Conservation (phyloP, 208 protist species). For the Leptomonas pyrrhocoris region DNA sequence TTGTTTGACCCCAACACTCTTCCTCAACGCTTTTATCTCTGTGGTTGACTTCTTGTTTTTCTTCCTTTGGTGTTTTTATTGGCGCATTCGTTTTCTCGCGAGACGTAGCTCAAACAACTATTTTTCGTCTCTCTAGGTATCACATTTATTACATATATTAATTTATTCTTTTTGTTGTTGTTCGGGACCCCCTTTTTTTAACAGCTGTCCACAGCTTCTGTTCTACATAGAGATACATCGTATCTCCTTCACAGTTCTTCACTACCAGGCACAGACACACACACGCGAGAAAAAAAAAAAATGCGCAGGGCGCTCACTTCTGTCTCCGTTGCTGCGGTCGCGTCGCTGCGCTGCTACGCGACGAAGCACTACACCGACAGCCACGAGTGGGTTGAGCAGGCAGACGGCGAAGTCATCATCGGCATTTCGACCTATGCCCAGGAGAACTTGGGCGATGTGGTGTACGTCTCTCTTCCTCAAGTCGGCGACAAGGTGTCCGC, state of each 20-base stretch:
- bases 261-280: neutral
- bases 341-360: constrained; percentile 56
- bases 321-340: constrained; percentile 33
- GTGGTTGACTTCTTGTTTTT: too few species aligned
- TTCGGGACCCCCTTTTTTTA: neutral
- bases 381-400: constrained; percentile 89
- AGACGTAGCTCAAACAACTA: too few species aligned
- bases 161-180: too few species aligned
- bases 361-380: constrained; percentile 89
- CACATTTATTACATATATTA: too few species aligned
- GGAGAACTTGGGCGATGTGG: constrained; percentile 90
- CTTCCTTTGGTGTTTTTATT: too few species aligned
- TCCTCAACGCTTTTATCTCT: too few species aligned
- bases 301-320: constrained; percentile 61
- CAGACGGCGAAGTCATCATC: constrained; percentile 69
- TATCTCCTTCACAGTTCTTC: neutral
- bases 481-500: constrained; percentile 80
- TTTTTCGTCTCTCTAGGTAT: too few species aligned
- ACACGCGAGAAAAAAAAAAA: neutral
- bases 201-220: neutral
- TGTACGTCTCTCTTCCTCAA: constrained; percentile 90
- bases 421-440: constrained; percentile 90
- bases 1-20: too few species aligned
- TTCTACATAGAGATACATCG: neutral
- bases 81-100: too few species aligned